Conservation (phyloP, 306 rosid genomes). For the Fagus crenata region DNA sequence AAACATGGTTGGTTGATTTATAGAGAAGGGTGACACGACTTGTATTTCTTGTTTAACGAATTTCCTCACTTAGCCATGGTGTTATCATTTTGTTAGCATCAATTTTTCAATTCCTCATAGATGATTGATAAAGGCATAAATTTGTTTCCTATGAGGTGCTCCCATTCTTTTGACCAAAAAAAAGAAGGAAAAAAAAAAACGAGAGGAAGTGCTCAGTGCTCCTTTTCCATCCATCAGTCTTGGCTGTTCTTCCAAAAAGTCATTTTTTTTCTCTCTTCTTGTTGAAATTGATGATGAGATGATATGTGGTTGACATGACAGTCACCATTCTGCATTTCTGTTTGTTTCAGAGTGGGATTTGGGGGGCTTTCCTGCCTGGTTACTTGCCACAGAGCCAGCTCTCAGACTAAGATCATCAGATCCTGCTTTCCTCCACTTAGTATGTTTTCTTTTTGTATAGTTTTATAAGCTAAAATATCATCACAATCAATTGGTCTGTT, state of each 20-base stretch:
- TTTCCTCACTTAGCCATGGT: not conserved
- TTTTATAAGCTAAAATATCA: not conserved
- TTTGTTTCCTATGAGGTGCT: constrained; percentile 4
- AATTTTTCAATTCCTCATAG: constrained; percentile 16
- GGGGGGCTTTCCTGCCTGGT: constrained; percentile 94
- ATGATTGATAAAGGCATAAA: constrained; percentile 9
- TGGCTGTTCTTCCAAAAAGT: not conserved
- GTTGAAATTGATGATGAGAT: constrained; percentile 11
- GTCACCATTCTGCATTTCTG: constrained; percentile 10
- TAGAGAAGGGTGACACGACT: not conserved
- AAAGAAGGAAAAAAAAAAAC: too few species aligned
- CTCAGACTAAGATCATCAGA: constrained; percentile 72
- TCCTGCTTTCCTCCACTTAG: constrained; percentile 67
- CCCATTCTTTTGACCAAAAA: not conserved
- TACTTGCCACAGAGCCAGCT: constrained; percentile 59
- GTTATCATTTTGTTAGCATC: not conserved
- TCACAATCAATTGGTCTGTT: not conserved
- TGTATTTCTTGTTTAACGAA: constrained; percentile 8
- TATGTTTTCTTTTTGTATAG: constrained; percentile 33
- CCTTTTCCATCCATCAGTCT: not conserved
- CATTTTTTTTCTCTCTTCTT: constrained; percentile 8
- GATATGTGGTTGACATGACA: not conserved
- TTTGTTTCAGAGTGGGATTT: constrained; percentile 89
- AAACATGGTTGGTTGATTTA: not conserved
- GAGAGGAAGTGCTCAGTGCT: not conserved